Conservation (phyloP, 2,329 filamentous ascomycete genomes). For the Fusarium globosum region DNA sequence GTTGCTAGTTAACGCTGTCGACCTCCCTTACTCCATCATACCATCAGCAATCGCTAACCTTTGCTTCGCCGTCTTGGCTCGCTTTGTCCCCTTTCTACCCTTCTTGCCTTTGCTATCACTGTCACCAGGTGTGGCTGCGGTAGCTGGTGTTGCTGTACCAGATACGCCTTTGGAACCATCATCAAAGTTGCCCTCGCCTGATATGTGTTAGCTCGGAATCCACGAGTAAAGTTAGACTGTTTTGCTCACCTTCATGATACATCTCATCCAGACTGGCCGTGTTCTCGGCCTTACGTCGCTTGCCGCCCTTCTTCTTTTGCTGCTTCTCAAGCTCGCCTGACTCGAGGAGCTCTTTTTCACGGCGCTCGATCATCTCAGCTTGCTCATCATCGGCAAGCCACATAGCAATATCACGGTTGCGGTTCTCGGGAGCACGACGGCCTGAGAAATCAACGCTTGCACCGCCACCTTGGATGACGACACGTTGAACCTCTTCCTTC, state of each 20-base stretch:
- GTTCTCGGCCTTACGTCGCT: conserved; percentile 65
- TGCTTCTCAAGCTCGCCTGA: conserved; percentile 75
- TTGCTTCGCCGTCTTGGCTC: conserved; percentile 76
- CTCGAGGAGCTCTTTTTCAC: conserved; percentile 87
- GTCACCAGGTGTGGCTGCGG: conserved; percentile 83
- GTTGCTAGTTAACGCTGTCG: conserved; percentile 5
- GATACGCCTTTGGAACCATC: conserved; percentile 75
- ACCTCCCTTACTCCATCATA: conserved; percentile 48
- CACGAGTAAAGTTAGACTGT: background rate
- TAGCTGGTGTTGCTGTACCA: conserved; percentile 78
- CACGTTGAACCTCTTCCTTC: conserved; percentile 98
- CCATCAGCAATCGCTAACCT: conserved; percentile 75
- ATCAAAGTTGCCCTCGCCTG: conserved; percentile 97
- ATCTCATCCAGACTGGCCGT: conserved; percentile 87
- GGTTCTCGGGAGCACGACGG: conserved; percentile 84
- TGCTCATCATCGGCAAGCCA: conserved; percentile 99
- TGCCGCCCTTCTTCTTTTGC: conserved; percentile 69
- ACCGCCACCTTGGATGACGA: conserved; percentile 93
- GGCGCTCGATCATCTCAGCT: conserved; percentile 90
- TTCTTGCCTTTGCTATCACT: conserved; percentile 63
- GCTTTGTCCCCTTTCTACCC: conserved; percentile 65
- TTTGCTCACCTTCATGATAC: conserved; percentile 94
- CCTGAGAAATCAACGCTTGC: conserved; percentile 97
- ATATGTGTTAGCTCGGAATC: conserved; percentile 39
- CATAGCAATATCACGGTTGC: conserved; percentile 98